Evolutionary conservation across 1,284 basidiomycete genomes (phyloP), one percentile per base, ranked within the genome.

Genomic region (Porodaedalea pini): DNA sequence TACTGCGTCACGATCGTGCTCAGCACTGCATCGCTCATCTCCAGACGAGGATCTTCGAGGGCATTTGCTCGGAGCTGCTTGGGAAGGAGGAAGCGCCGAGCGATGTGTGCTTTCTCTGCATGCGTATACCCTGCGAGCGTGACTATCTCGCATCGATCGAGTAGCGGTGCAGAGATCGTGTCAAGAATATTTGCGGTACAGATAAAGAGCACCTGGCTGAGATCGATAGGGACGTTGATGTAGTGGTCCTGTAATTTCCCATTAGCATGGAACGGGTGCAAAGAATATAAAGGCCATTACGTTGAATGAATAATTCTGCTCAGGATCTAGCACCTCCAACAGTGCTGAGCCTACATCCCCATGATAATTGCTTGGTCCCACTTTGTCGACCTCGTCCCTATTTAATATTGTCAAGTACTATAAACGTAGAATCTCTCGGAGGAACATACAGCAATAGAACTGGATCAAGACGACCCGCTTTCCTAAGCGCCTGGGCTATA

Each of bases 91-190:
- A 92, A 96, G 48, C 83, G 83, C 50, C 81, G 81, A 2, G 92
- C 90, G 60, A 96, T 96, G 69, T 91, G 87, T 63, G 88, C 79
- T 76, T 96, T 96, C 77, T 96, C 94, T 64, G 92, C 88, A 49
- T 92, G 87, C 0, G 92, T 94, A 69, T 96, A 96, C 0, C 91
- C 88, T 6, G 85, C 90, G 31, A 91, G 71, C 27, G 83, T 79
- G 15, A 88, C 78, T 41, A 87, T 73, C 65, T 92, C 88, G 64
- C 88, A 89, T 41, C 88, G 80, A 67, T 89, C 88, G 11, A 89
- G 69, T 3, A 96, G 74, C 0, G 93, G 93, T 0, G 88, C 85
- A 2, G 92, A 88, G 61, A 96, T 95, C 0, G 90, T 94, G 55
- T 94, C 92, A 23, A 94, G 80, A 0, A 85, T 81, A 69, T 94